These are phyloP conservation scores for Psilocybe sp. DNA, from an alignment of 768 basidiomycete genomes.

Conservation along the genomic window DNA sequence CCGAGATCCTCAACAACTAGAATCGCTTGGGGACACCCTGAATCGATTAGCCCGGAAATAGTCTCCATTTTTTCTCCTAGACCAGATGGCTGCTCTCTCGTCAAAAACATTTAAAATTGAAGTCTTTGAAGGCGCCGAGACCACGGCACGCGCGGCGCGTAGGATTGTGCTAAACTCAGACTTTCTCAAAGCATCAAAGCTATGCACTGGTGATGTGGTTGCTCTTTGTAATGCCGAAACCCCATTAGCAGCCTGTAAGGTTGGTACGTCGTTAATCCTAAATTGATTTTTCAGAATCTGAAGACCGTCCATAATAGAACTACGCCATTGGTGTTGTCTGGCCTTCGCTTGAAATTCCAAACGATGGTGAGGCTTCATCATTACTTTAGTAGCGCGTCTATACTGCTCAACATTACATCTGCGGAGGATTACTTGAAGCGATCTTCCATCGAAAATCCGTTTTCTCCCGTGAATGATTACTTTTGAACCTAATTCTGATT, in stretches of 20 bases:
- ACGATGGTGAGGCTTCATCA: constrained; percentile 47
- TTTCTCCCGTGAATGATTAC: constrained; percentile 6
- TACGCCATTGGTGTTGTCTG: constrained; percentile 72
- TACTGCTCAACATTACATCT: too few species aligned
- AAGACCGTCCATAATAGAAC: constrained; percentile 42
- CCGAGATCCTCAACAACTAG: too few species aligned
- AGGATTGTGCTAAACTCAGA: constrained; percentile 67
- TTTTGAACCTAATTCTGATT: constrained; percentile 7
- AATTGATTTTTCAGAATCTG: neutral
- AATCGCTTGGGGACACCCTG: too few species aligned
- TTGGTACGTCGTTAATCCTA: constrained; percentile 8
- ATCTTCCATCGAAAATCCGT: too few species aligned
- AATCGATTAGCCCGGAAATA: too few species aligned
- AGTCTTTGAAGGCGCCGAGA: constrained; percentile 30
- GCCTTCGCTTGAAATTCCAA: constrained; percentile 66
- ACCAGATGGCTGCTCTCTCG: constrained; percentile 19
- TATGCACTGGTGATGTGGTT: constrained; percentile 69
- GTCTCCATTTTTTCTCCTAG: neutral
- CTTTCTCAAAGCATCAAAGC: constrained; percentile 53
- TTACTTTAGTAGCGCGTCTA: neutral
- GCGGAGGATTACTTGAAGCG: too few species aligned
- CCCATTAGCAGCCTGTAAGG: constrained; percentile 19
- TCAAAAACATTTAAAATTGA: constrained; percentile 40
- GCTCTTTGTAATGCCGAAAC: constrained; percentile 44
- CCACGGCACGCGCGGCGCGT: constrained; percentile 49